Evolutionary conservation across 495 filamentous ascomycete genomes (phyloP), one percentile per base, ranked within the genome.

Genomic region (Aspergillus indologenus): DNA sequence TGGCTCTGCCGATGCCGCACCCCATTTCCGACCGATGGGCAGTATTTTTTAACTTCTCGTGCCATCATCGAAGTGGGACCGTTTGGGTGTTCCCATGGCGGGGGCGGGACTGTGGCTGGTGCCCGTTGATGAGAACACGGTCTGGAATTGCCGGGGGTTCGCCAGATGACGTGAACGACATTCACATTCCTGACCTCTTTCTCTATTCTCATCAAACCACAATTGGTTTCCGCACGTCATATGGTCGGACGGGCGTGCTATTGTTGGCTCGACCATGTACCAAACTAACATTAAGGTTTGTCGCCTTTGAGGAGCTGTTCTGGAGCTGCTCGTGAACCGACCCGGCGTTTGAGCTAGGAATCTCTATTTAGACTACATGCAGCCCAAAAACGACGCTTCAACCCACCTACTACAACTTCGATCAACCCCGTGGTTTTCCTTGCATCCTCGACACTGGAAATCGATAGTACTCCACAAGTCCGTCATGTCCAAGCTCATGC

Each of bases 401-500:
- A 40, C 5, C 12, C 5, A 40, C 5, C 6, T 40, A 11, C 5
- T 14, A 44, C 19, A 31, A 54, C 6, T 23, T 21, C 40, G 21
- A 0, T 44, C 9, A 22, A 22, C 4, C 18, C 1, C 4, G 14
- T n/a, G n/a, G 21, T 15, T n/a, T n/a, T n/a, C n/a, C n/a, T n/a
- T n/a, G n/a, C n/a, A n/a, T n/a, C n/a, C n/a, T n/a, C n/a, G n/a
- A n/a, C n/a, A n/a, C n/a, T n/a, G n/a, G n/a, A n/a, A n/a, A n/a
- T n/a, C n/a, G n/a, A n/a, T n/a, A 49, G 26, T 20, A 60, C n/a
- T 58, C 42, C 3, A 40, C 14, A 40, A 12, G 17, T 22, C 24
- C 34, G 42, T 62, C 76, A 90, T 90, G 87, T 87, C 85, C 22
- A 70, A 76, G 59, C 71, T 91, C 60, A 69, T 89, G 64, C 81